These are phyloP conservation scores for Triglochin maritima DNA, from an alignment of 106 monocot genomes.

Conservation along the genomic window DNA sequence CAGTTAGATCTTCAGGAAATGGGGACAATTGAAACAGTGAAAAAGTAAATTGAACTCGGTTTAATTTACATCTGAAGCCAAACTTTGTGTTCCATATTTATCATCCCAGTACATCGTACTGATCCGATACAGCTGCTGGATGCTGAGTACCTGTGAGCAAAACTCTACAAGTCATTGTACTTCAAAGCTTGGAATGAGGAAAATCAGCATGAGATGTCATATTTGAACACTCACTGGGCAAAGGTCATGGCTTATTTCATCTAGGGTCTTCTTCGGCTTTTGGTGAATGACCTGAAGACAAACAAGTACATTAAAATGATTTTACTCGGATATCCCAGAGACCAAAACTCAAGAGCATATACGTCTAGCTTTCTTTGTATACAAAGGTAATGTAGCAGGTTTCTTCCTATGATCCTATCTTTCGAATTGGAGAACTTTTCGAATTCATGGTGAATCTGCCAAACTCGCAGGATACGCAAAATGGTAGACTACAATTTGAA, in stretches of 20 bases:
- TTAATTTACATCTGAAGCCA: constrained; percentile 71
- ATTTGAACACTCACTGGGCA: constrained; percentile 60
- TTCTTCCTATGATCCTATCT: too few relatives aligned
- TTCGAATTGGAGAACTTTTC: too few relatives aligned
- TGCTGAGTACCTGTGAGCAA: constrained; percentile 65
- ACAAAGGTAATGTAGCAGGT: too few relatives aligned
- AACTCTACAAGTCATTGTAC: constrained; percentile 23
- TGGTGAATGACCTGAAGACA: constrained; percentile 85
- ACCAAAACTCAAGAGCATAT: too few relatives aligned
- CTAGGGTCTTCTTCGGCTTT: constrained; percentile 89
- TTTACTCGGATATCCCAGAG: too few relatives aligned
- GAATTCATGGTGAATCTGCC: too few relatives aligned
- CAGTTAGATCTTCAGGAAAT: background rate
- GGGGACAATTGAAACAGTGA: background rate
- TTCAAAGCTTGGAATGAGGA: constrained; percentile 5
- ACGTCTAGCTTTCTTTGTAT: too few relatives aligned
- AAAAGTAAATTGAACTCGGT: background rate
- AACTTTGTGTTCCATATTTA: constrained; percentile 96
- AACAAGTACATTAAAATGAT: background rate
- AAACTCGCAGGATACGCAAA: too few relatives aligned
- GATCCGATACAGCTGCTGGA: constrained; percentile 93
- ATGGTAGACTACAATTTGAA: too few relatives aligned
- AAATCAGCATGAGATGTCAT: background rate
- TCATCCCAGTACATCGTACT: constrained; percentile 99
- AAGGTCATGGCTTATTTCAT: constrained; percentile 97